Base-by-base conservation (phyloP, 2,329 filamentous ascomycete genomes). In the Pseudogymnoascus sp. region DNA sequence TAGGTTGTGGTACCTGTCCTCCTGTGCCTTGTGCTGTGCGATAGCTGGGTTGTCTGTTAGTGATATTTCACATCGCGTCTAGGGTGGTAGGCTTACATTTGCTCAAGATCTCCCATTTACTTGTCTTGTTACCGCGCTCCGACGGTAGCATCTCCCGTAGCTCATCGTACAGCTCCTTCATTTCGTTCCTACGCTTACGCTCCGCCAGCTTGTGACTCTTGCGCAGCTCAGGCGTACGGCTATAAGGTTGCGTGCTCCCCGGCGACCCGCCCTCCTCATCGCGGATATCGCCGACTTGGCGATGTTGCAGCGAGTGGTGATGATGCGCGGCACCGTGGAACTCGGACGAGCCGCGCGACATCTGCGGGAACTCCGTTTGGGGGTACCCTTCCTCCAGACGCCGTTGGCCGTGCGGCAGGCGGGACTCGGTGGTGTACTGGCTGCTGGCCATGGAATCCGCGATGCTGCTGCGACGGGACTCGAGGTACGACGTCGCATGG, bases 91-190 rank as follows among this genome's bases (percentile, higher is more conserved):
- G 73, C 82, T 66, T 78, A 93, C 90, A 89, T 80, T 93, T 93
- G 2, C 89, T 92, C 15, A 96, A 74, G 60, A 93, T 92, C 70
- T 96, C 90, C 90, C 90, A 96, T 70, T 96, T 96, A 68, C 89
- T 93, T 0, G 90, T 90, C 74, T 95, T 96, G 23, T 88, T 88
- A 1, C 90, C 90, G 15, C 90, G 85, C 70, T 91, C 90, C 69
- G 91, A 88, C 1, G 90, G 90, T 77, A 93, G 87, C 38, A 91
- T 79, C 68, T 89, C 87, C 68, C 91, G 85, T 8, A 95, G 78
- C 69, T 91, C 87, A 68, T 95, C 90, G 71, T 95, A 95, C 0
- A 95, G 77, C 70, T 90, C 87, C 77, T 95, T 95, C 90, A 95
- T 95, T 73, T 95, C 90, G 8, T 90, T 93, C 65, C 90, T 81